Conservation (phyloP, 805 yeast species). For the Hanseniaspora clermontiae region DNA sequence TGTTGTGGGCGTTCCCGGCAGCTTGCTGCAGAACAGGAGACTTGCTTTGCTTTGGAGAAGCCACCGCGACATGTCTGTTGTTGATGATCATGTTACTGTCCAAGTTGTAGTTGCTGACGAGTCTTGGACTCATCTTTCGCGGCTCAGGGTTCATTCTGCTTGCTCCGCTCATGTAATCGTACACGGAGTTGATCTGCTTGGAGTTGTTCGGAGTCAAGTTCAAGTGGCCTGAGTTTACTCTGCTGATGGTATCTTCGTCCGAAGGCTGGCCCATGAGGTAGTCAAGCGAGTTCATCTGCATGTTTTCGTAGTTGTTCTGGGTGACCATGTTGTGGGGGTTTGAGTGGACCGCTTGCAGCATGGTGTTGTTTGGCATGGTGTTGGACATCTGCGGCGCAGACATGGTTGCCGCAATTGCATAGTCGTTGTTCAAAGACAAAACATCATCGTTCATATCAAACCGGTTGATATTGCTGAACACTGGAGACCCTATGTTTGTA, state of each 20-base stretch:
- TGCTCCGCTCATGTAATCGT: slow-evolving; percentile 3
- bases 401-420: slow-evolving; percentile 12
- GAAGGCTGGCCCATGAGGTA: slow-evolving; percentile 12
- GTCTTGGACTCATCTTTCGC: neutral
- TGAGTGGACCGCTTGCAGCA: neutral
- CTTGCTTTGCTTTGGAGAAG: neutral
- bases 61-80: neutral
- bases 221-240: neutral
- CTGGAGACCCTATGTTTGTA: slow-evolving; percentile 22
- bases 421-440: slow-evolving; percentile 13
- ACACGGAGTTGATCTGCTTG: slow-evolving; percentile 1
- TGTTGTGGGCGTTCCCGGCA: slow-evolving; percentile 14
- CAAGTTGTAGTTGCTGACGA: neutral
- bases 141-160: neutral
- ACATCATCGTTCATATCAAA: slow-evolving; percentile 20
- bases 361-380: neutral
- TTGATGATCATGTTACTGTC: neutral
- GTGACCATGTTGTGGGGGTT: neutral
- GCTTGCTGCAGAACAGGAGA: neutral
- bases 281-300: slow-evolving; percentile 13
- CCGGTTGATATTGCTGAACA: slow-evolving; percentile 15
- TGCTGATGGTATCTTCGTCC: slow-evolving; percentile 8
- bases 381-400: slow-evolving; percentile 12
- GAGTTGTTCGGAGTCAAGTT: neutral
- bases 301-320: neutral